phyloP scores from a whole-genome alignment of 176 grass and related monocot species.

The Ensete glaucum region DNA sequence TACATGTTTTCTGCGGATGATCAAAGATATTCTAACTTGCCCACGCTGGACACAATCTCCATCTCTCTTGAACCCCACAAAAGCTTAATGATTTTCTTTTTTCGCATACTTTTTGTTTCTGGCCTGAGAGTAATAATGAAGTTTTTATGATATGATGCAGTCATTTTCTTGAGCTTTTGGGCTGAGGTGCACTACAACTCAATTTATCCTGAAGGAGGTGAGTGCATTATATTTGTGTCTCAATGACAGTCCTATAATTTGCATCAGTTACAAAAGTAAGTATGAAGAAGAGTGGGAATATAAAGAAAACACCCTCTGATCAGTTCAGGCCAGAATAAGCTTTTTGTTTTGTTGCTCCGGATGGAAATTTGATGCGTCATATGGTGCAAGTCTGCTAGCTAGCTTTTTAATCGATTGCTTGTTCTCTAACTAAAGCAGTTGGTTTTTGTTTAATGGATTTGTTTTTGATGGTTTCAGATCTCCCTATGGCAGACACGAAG shows the following conservation, averaged over 20 bases:
- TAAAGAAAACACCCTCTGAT: no score
- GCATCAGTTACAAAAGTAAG: not conserved
- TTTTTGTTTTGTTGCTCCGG: no score
- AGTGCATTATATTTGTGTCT: constrained; percentile 4
- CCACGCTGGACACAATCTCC: not conserved
- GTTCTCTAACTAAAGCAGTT: not conserved
- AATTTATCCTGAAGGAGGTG: constrained; percentile 48
- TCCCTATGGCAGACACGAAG: constrained; percentile 26
- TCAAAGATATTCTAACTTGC: not conserved
- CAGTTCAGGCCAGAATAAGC: no score
- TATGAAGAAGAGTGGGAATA: not conserved
- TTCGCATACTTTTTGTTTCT: not conserved
- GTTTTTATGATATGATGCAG: constrained; percentile 17
- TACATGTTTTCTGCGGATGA: not conserved
- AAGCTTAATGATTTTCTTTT: not conserved
- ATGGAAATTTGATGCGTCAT: no score
- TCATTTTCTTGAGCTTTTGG: constrained; percentile 72
- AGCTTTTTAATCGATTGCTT: not conserved
- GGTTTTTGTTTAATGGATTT: not conserved
- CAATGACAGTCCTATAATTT: not conserved
- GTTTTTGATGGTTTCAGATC: constrained; percentile 31
- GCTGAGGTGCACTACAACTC: constrained; percentile 73
- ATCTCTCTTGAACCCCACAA: not conserved
- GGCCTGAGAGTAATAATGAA: not conserved
- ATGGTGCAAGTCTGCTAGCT: not conserved